Conservation (phyloP, 2,329 filamentous ascomycete genomes). For the Penicillium sumatraense region DNA sequence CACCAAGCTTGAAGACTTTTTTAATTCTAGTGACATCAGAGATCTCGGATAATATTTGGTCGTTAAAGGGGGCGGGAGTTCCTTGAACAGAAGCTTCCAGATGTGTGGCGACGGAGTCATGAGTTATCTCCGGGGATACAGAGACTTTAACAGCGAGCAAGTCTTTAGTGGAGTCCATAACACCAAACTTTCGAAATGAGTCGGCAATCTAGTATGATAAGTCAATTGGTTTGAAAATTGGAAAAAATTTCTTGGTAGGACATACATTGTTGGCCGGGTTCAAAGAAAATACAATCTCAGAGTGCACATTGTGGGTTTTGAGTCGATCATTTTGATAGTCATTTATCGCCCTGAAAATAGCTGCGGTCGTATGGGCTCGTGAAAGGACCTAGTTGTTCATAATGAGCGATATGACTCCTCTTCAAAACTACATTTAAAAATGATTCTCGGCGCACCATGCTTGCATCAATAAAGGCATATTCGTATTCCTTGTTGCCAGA, state of each 20-base stretch:
- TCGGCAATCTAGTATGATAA: slow-evolving; percentile 73
- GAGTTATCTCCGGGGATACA: slow-evolving; percentile 52
- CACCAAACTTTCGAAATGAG: slow-evolving; percentile 85
- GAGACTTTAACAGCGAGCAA: slow-evolving; percentile 84
- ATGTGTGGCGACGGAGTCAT: slow-evolving; percentile 62
- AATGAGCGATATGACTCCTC: slow-evolving; percentile 13
- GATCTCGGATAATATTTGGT: slow-evolving; percentile 62
- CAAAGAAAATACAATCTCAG: slow-evolving; percentile 81
- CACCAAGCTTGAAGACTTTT: slow-evolving; percentile 85
- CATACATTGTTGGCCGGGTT: slow-evolving; percentile 80
- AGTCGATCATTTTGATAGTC: slow-evolving; percentile 64
- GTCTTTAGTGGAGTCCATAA: slow-evolving; percentile 70
- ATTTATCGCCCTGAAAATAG: slow-evolving; percentile 76
- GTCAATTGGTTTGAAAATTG: slow-evolving; percentile 22
- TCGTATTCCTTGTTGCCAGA: slow-evolving; percentile 82
- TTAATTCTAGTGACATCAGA: slow-evolving; percentile 72
- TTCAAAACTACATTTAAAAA: background rate
- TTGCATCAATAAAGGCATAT: slow-evolving; percentile 91
- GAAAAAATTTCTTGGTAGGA: slow-evolving; percentile 3
- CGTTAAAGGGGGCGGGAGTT: slow-evolving; percentile 60
- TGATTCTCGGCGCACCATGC: slow-evolving; percentile 59
- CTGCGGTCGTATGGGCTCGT: slow-evolving; percentile 72
- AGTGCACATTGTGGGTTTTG: slow-evolving; percentile 84
- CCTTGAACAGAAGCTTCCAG: slow-evolving; percentile 67
- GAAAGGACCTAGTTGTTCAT: slow-evolving; percentile 66